Conservation (phyloP, 148 eudicot species). For the Persicaria maculosa region DNA sequence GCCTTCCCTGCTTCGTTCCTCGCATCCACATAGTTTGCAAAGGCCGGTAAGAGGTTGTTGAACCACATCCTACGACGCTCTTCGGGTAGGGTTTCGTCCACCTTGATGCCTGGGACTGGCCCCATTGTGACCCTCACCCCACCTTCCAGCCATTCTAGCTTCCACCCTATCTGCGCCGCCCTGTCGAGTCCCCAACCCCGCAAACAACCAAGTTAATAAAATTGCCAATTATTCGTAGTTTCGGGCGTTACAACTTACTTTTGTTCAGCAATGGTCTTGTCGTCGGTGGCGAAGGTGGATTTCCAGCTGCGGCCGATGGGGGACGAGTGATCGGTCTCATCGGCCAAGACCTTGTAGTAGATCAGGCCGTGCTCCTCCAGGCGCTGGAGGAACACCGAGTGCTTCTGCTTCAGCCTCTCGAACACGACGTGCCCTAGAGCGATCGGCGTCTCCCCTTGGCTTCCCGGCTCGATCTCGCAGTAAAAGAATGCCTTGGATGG, state of each 20-base stretch:
- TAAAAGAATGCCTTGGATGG: conserved; percentile 12
- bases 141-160: conserved; percentile 6
- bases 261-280: conserved; percentile 7
- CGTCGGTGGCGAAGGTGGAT: conserved; percentile 6
- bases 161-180: conserved; percentile 9
- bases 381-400: not conserved
- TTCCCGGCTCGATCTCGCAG: conserved; percentile 11
- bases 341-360: not conserved
- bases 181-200: not conserved
- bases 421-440: not conserved
- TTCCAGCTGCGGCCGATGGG: conserved; percentile 7
- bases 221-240: not conserved
- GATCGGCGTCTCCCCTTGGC: conserved; percentile 10
- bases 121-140: conserved; percentile 10
- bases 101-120: not conserved
- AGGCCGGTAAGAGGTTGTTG: not conserved
- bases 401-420: not conserved
- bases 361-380: conserved; percentile 6
- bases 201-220: not conserved
- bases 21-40: not conserved
- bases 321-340: not conserved
- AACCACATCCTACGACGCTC: conserved; percentile 7
- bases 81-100: not conserved
- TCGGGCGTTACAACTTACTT: not conserved
- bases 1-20: conserved; percentile 9